Base-by-base conservation (phyloP, 2,329 filamentous ascomycete genomes). In the Fusarium chlamydosporum region DNA sequence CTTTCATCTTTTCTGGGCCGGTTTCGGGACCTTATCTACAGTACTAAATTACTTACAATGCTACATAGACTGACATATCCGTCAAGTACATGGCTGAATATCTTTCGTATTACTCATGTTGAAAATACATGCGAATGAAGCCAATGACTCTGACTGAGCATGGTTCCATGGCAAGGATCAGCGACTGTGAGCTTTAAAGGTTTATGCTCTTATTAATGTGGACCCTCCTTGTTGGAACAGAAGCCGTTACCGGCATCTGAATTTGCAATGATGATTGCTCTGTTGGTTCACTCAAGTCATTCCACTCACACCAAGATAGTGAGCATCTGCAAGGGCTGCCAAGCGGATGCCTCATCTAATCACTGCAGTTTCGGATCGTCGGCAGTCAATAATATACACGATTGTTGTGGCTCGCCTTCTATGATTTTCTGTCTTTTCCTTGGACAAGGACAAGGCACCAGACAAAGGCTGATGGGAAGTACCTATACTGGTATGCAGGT, bases 261-360 rank as follows among this genome's bases (percentile, higher is more conserved):
- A 70, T 72, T 72, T 73, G 60, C 62, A 73, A 72, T 68, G 43
- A 45, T 29, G 41, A 50, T 51, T 40, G 48, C 45, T 43, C 50
- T 56, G 70, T 71, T 73, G 66, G 61, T 57, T 27, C 29, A 29
- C 47, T 15, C 47, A 37, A 43, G 20, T 51, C 16, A 43, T 23
- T 16, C 26, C 26, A 56, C 23, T 38, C 7, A 50, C 20, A 27
- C 42, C 38, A 62, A 62, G 35, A 26, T 26, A 29, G 11, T 12
- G 43, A 23, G 4, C 15, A 7, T 37, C 34, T 37, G 34, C 16
- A n/a, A 37, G 34, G 34, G 34, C 16, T 10, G 15, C 15, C 16
- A 16, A 8, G 15, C 12, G n/a, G 3, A 37, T 29, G 7, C 10
- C 7, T 29, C 29, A 29, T 23, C 23, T 29, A 9, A 29, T 29